Evolutionary conservation across 345 rosid genomes (phyloP).

Genomic region (Boechera divaricarpa): DNA sequence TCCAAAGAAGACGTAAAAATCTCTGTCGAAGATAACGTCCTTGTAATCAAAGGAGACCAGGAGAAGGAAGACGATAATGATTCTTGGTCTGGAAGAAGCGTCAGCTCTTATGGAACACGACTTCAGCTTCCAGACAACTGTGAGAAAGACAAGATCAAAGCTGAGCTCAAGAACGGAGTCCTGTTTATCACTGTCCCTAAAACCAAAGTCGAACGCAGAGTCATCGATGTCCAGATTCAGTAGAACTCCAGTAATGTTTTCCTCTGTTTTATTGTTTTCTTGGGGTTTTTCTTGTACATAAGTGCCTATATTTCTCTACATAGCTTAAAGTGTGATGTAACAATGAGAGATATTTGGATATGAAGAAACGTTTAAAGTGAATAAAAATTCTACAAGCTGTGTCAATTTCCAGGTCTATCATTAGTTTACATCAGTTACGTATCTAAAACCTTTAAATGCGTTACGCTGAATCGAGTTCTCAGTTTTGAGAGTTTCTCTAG

Average conservation of each 20-base stretch:
- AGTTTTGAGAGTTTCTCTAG: too few species aligned
- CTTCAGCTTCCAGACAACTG: conserved; percentile 65
- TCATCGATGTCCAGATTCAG: conserved; percentile 54
- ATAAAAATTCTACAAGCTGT: neutral
- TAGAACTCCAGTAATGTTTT: neutral
- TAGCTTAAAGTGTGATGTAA: conserved; percentile 1
- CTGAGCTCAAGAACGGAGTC: conserved; percentile 80
- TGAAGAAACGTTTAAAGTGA: neutral
- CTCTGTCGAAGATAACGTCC: conserved; percentile 64
- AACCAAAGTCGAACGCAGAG: conserved; percentile 62
- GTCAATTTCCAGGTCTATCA: neutral
- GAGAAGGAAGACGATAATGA: conserved; percentile 60
- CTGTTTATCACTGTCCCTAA: conserved; percentile 69
- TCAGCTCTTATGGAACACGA: conserved; percentile 60
- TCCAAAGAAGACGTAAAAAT: conserved; percentile 78
- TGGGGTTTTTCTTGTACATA: conserved; percentile 7
- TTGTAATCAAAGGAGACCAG: conserved; percentile 68
- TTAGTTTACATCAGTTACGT: too few species aligned
- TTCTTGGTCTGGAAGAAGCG: conserved; percentile 53
- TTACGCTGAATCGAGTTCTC: too few species aligned
- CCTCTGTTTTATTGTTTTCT: neutral
- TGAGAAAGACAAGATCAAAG: conserved; percentile 65
- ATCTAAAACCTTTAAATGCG: too few species aligned
- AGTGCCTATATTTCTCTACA: neutral
- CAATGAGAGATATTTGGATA: neutral